These are phyloP conservation scores for Abrus precatorius DNA, from an alignment of 306 rosid species.

Conservation along the genomic window DNA sequence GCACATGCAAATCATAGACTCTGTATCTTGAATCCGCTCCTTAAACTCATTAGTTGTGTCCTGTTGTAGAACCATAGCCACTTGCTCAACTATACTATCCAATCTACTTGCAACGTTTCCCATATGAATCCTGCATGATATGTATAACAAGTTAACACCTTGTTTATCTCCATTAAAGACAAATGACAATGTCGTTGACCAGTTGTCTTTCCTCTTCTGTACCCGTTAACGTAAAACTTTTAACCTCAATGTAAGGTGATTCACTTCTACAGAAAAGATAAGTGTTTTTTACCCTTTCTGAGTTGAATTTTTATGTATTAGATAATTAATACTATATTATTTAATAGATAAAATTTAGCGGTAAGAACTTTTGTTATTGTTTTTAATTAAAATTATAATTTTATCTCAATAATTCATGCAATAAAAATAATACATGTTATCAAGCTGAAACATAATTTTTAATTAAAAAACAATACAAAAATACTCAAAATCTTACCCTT, in stretches of 20 bases:
- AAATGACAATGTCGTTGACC: background rate
- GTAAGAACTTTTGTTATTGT: too few relatives aligned
- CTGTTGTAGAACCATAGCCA: constrained; percentile 49
- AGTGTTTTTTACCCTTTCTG: background rate
- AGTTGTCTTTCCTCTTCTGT: background rate
- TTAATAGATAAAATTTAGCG: background rate
- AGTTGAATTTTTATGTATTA: background rate
- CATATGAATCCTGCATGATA: constrained; percentile 55
- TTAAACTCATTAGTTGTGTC: constrained; percentile 44
- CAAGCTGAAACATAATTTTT: too few relatives aligned
- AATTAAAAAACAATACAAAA: too few relatives aligned
- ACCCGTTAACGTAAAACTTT: background rate
- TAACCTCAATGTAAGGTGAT: background rate
- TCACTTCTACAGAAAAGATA: background rate
- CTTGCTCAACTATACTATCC: constrained; percentile 65
- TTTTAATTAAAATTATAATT: too few relatives aligned
- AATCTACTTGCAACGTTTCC: constrained; percentile 67
- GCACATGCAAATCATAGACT: constrained; percentile 55
- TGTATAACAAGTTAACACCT: constrained; percentile 21
- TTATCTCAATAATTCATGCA: too few relatives aligned
- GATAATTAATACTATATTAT: background rate
- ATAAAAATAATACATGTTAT: too few relatives aligned
- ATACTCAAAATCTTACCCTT: too few relatives aligned
- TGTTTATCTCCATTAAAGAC: background rate
- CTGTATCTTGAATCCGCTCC: constrained; percentile 52